These are phyloP conservation scores for Porcisia hertigi DNA, from an alignment of 208 protist genomes.

Conservation along the genomic window DNA sequence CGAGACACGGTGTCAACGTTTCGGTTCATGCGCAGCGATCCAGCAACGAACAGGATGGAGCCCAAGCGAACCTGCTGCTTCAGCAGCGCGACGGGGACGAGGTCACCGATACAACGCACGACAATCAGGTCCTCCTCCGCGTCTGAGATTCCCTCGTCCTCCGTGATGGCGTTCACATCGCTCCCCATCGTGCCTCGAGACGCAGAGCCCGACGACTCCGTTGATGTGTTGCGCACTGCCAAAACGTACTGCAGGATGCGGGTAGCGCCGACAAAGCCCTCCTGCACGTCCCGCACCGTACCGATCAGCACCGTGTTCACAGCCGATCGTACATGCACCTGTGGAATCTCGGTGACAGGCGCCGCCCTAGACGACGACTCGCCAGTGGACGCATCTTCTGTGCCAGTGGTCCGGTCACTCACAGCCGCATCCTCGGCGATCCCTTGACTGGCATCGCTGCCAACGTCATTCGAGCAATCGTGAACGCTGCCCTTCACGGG, in stretches of 20 bases:
- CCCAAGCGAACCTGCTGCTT: slow-evolving; percentile 54
- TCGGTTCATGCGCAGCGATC: slow-evolving; percentile 75
- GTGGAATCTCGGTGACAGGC: slow-evolving; percentile 16
- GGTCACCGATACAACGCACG: slow-evolving; percentile 64
- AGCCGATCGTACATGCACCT: slow-evolving; percentile 58
- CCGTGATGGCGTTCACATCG: neutral
- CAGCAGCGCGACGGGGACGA: slow-evolving; percentile 45
- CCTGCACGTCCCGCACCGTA: slow-evolving; percentile 68
- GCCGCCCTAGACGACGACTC: neutral
- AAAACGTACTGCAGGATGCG: slow-evolving; percentile 74
- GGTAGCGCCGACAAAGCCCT: slow-evolving; percentile 54
- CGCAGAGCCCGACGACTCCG: neutral
- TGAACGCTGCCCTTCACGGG: neutral
- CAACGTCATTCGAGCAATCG: neutral
- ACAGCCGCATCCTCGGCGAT: neutral
- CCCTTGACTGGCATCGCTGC: neutral
- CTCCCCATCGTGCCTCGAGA: neutral
- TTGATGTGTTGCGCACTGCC: slow-evolving; percentile 24
- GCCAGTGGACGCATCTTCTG: neutral
- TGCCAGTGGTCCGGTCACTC: neutral
- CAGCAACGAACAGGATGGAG: slow-evolving; percentile 54
- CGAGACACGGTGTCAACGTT: slow-evolving; percentile 64
- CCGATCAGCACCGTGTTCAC: slow-evolving; percentile 69
- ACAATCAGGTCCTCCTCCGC: slow-evolving; percentile 72
- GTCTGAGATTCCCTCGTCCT: neutral